Base-by-base conservation (phyloP, 1,139 yeast species). In the Zygosaccharomyces sapae region DNA sequence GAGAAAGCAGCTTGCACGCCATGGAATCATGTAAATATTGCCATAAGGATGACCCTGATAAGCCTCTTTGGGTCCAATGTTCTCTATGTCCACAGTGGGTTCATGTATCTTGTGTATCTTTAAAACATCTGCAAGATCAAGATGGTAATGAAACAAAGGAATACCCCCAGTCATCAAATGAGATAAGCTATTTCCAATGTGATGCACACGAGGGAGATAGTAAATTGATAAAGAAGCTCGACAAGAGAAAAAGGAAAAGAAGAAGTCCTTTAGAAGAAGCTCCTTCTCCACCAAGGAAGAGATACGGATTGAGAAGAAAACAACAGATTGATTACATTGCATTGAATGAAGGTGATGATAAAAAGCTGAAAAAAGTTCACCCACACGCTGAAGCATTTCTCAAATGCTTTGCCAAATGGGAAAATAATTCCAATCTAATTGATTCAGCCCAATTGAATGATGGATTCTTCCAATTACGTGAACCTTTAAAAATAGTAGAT, bases 321-420 rank as follows among this genome's bases (percentile, higher is more conserved):
- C 67, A 72, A 7, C 71, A 72, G 43, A 76, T 88, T 38, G 95
- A 89, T 63, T 89, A 89, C 61, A 81, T 80, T 7, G 95, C 96
- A 0, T 68, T 89, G 56, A 79, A 89, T 60, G 84, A 81, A 44
- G 95, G 96, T 1, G 86, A 82, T 33, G 70, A 75, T 5, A 74
- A 81, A n/a, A 74, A 81, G 27, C 76, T 78, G 50, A 73, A 79
- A 52, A 69, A 79, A 43, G 67, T 71, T 37, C 90, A 84, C 61
- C 86, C 87, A 4, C 89, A 85, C 63, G 76, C 79, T 7, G 65
- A 62, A 7, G 51, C 59, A 33, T 65, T 68, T 29, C 45, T 58
- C 24, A 43, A 50, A 35, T 38, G 59, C 54, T 60, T 59, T 44
- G 45, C 41, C 16, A 51, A 47, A 30, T 53, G 55, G 55, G 47